Conservation (phyloP, 202 grass and related monocot species). For the Alloteropsis angusta region DNA sequence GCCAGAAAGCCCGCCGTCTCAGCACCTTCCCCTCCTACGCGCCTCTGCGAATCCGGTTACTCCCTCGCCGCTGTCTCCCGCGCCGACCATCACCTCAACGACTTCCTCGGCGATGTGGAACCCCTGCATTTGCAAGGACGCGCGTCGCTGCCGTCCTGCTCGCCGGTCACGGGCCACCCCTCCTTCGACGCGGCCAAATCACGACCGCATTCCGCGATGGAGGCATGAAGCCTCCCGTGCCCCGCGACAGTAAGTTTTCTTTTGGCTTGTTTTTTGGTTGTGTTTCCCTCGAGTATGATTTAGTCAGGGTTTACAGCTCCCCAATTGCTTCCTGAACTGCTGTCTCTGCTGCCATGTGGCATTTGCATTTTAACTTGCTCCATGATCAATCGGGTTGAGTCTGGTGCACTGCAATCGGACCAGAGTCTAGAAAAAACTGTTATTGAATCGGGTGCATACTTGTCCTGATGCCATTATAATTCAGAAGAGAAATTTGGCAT, state of each 20-base stretch:
- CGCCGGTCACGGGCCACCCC: background rate
- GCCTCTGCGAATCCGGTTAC: background rate
- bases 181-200: background rate
- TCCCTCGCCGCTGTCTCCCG: background rate
- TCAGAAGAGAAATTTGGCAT: too few species aligned
- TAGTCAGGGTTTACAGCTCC: background rate
- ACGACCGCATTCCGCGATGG: background rate
- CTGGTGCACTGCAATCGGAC: background rate
- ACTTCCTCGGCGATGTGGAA: background rate
- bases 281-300: background rate
- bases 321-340: background rate
- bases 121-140: background rate
- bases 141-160: background rate
- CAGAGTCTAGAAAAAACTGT: background rate
- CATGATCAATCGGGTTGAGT: background rate
- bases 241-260: background rate
- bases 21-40: background rate
- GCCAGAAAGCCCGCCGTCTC: background rate
- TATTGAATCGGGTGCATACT: background rate
- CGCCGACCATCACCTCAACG: background rate
- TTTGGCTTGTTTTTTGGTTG: background rate
- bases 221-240: background rate
- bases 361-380: background rate
- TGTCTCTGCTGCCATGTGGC: too few species aligned
- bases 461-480: background rate